Evolutionary conservation across 1,284 basidiomycete species (phyloP).

Genomic region (Boletus hoseneyae): DNA sequence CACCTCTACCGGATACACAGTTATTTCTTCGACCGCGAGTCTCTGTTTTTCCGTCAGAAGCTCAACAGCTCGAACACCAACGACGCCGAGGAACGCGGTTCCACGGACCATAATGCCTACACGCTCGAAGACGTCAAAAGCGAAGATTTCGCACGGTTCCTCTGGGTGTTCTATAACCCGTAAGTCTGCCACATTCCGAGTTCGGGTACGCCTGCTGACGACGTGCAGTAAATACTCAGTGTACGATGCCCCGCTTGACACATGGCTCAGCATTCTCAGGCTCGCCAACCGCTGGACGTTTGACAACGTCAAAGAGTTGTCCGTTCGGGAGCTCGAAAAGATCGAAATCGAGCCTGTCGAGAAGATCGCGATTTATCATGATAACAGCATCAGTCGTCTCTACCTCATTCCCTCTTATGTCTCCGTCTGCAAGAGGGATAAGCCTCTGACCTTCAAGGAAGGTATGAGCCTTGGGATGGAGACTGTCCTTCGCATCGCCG

Average conservation of each 20-base stretch:
- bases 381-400: conserved; percentile 42
- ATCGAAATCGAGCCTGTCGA: conserved; percentile 43
- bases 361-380: conserved; percentile 50
- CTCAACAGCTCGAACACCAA: conserved; percentile 34
- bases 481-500: conserved; percentile 45
- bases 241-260: conserved; percentile 47
- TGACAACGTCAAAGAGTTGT: conserved; percentile 45
- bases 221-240: conserved; percentile 48
- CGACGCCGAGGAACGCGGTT: conserved; percentile 37
- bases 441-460: conserved; percentile 45
- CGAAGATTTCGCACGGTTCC: conserved; percentile 50
- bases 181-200: conserved; percentile 32
- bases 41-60: conserved; percentile 47
- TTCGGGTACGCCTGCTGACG: conserved; percentile 10
- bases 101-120: conserved; percentile 40
- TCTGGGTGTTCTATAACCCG: conserved; percentile 68
- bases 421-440: conserved; percentile 44
- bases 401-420: conserved; percentile 48
- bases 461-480: conserved; percentile 47
- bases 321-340: conserved; percentile 46
- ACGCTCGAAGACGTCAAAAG: conserved; percentile 43
- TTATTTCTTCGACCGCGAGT: conserved; percentile 61
- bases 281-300: conserved; percentile 51
- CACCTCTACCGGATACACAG: conserved; percentile 47
- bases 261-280: conserved; percentile 50